A percentile compares a stretch with the other conserved stretches of the same genome.
Evolutionary conservation across 1,139 yeast species (phyloP).

Genomic region (Yamadazyma siamensis): DNA sequence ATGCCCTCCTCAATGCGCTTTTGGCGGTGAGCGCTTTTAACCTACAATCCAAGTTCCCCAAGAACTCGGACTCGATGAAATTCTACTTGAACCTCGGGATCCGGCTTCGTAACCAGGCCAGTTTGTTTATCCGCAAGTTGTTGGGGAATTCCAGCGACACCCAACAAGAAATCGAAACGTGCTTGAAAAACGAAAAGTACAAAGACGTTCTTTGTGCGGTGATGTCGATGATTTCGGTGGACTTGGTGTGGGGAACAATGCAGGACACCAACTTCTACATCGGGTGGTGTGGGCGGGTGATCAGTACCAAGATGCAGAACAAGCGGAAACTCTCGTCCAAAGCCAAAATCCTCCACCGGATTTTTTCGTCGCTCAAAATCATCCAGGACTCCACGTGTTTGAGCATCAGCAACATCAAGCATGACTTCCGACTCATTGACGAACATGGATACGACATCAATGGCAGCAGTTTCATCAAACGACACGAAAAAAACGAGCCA

Average conservation of each 20-base stretch:
- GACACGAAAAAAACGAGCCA: conserved; percentile 15
- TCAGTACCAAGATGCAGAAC: conserved; percentile 61
- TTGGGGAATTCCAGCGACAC: conserved; percentile 33
- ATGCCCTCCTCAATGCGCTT: conserved; percentile 74
- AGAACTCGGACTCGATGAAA: conserved; percentile 60
- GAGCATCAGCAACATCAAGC: conserved; percentile 31
- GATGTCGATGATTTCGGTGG: conserved; percentile 83
- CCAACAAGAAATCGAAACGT: conserved; percentile 40
- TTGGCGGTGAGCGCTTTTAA: conserved; percentile 83
- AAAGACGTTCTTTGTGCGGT: conserved; percentile 84
- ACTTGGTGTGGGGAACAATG: conserved; percentile 91
- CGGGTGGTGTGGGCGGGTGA: conserved; percentile 73
- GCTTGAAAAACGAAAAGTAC: conserved; percentile 66
- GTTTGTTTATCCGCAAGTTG: conserved; percentile 56
- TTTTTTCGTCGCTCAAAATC: conserved; percentile 70
- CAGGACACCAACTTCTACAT: conserved; percentile 77
- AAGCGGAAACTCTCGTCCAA: conserved; percentile 70
- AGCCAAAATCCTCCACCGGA: conserved; percentile 74
- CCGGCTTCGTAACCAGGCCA: conserved; percentile 71
- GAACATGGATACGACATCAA: conserved; percentile 38
- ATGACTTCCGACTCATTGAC: conserved; percentile 29
- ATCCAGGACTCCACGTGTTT: conserved; percentile 72
- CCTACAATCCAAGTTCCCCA: conserved; percentile 65
- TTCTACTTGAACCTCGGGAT: conserved; percentile 72
- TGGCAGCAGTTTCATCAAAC: conserved; percentile 41